Conservation (phyloP, 805 yeast genomes). For the Cyberlindnera nakhonratchasimensis region DNA sequence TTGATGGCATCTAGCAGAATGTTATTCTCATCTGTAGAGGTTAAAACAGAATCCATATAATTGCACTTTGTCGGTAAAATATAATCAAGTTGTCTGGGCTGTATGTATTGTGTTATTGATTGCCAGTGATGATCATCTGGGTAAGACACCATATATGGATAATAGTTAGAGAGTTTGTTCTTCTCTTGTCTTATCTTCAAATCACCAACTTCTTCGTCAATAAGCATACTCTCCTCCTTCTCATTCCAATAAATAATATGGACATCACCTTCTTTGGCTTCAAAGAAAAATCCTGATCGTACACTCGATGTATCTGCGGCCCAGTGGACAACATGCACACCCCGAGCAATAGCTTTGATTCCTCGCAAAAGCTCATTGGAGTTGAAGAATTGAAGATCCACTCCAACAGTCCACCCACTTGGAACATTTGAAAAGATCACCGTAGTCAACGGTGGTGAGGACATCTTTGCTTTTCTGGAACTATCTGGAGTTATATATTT, state of each 20-base stretch:
- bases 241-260: constrained; percentile 37
- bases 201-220: constrained; percentile 32
- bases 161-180: constrained; percentile 30
- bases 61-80: constrained; percentile 26
- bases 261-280: constrained; percentile 35
- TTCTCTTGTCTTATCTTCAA: constrained; percentile 29
- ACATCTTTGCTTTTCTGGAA: constrained; percentile 15
- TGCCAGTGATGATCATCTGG: constrained; percentile 35
- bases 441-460: constrained; percentile 29
- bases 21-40: constrained; percentile 49
- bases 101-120: constrained; percentile 21
- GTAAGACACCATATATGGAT: constrained; percentile 39
- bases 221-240: constrained; percentile 30
- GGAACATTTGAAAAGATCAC: constrained; percentile 33
- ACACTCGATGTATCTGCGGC: constrained; percentile 36
- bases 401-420: constrained; percentile 38
- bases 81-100: constrained; percentile 28
- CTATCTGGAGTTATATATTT: no score
- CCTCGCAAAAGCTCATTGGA: constrained; percentile 42
- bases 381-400: constrained; percentile 48
- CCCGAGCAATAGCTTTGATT: constrained; percentile 46
- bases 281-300: constrained; percentile 38
- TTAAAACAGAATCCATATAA: constrained; percentile 40
- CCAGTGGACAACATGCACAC: constrained; percentile 55
- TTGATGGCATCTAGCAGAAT: constrained; percentile 37